These are phyloP conservation scores for Globisporangium mamillatum DNA, from an alignment of 352 stramenopile genomes.

Conservation along the genomic window DNA sequence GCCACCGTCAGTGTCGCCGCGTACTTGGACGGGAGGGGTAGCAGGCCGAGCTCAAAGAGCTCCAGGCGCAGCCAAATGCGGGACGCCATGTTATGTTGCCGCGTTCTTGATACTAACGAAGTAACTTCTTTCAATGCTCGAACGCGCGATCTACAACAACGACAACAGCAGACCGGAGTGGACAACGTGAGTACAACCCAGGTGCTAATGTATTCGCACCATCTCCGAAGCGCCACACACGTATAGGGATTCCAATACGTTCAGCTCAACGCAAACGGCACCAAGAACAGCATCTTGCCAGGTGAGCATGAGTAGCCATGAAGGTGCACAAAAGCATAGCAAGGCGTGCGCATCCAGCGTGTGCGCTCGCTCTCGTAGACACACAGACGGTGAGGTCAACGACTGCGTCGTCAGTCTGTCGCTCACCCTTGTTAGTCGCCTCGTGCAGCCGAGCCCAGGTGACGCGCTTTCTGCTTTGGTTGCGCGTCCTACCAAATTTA, in stretches of 20 bases:
- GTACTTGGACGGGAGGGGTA: slow-evolving; percentile 74
- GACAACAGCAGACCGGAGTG: neutral
- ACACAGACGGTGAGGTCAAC: neutral
- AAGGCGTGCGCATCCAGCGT: neutral
- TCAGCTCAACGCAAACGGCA: neutral
- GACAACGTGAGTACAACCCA: neutral
- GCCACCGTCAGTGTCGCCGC: slow-evolving; percentile 53
- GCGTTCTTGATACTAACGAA: neutral
- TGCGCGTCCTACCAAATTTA: neutral
- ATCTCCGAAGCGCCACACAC: neutral
- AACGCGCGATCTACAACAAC: neutral
- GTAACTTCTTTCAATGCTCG: no score
- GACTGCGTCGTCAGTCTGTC: neutral
- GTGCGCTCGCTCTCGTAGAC: neutral
- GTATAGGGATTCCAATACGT: neutral
- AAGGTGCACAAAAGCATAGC: neutral
- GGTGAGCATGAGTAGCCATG: neutral
- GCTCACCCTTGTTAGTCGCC: neutral
- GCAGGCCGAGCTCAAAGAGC: slow-evolving; percentile 81
- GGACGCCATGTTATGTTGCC: slow-evolving; percentile 18
- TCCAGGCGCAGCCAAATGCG: slow-evolving; percentile 82
- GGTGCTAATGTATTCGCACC: neutral
- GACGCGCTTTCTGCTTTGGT: neutral
- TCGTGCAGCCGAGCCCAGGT: neutral
- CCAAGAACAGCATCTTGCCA: neutral